Evolutionary conservation across 1,284 basidiomycete species (phyloP), one percentile per base, ranked within the genome.

Genomic region (Schizopora paradoxa): DNA sequence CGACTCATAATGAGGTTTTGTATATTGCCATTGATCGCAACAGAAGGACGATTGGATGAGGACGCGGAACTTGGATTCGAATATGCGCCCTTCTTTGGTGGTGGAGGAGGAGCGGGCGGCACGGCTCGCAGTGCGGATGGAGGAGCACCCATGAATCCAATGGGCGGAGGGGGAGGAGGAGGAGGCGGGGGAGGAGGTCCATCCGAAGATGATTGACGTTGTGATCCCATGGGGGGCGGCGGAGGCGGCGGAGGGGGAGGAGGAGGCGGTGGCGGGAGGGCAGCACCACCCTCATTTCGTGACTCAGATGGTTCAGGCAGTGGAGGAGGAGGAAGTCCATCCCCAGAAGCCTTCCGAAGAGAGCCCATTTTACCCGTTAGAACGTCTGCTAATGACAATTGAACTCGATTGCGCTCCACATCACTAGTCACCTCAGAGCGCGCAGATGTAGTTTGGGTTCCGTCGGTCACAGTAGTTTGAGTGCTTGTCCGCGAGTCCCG

Each of bases 1-100:
- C 93, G 83, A 42, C 74, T 71, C 47, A 74, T 71, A 22, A 81
- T 61, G 48, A 79, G 62, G 35, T 69, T 68, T 54, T 69, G 72
- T 37, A 84, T 60, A 54, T 78, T 79, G 19, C 69, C 63, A 33
- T 82, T 76, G 2, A 86, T 64, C 7, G 79, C 64, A 57, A 71
- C 64, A n/a, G 85, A 84, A 28, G 73, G 69, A 16, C 79, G 78
- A 19, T 73, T 65, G 23, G 80, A 79, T 42, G 64, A 66, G 19
- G 72, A 68, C 25, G 66, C 62, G 11, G 79, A 77, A 38, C 62
- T 71, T 33, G 78, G 66, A 35, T 64, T 64, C 16, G 77, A 76
- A 51, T 7, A 55, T 46, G 39, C 65, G 58, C 51, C 63, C 59
- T 65, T 67, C 27, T 63, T 64, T 6, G 69, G 68, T 3, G 76